Evolutionary conservation across 2,329 filamentous ascomycete genomes (phyloP), one percentile per base, ranked within the genome.

Genomic region (Phaeosphaeria sp.): DNA sequence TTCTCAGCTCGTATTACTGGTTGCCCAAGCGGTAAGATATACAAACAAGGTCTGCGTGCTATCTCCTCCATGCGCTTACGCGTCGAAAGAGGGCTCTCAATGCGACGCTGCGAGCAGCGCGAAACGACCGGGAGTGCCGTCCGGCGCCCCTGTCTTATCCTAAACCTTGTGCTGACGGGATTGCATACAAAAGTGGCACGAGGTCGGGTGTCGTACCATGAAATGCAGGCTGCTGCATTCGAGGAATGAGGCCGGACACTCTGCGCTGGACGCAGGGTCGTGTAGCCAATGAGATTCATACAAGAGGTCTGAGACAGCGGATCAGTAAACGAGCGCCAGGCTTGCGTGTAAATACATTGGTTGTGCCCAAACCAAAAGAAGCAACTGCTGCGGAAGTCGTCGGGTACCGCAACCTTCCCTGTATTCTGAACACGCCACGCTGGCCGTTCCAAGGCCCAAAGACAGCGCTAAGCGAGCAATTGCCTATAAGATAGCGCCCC

Each of bases 131-230:
- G 30, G 30, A 36, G 30, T 3, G 30, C 30, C 30, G 11, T 36
- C 30, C 30, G 30, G 30, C 15, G 11, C 30, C 6, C 30, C 11
- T 13, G 11, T 7, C 30, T 13, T 13, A 36, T 36, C 30, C 30
- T 13, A 13, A 13, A 13, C 30, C 30, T 36, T 13, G 3, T 13
- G 30, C 30, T 36, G 30, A 36, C 30, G 30, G 30, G 30, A 7
- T 36, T 36, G 30, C 6, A 30, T 3, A 13, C 30, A 36, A 36
- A 36, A 46, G 44, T 46, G 44, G 22, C 44, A 46, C 21, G 44
- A 46, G 70, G 73, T 74, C 39, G 72, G 65, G 46, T 73, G 70
- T 9, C 30, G 73, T 52, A 2, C 66, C 70, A 5, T 62, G 66
- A n/a, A 20, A 71, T 69, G 18, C 51, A 69, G 71, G 1, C 69